Evolutionary conservation across 208 protist species (phyloP).

Genomic region (Wallacemonas sp.): DNA sequence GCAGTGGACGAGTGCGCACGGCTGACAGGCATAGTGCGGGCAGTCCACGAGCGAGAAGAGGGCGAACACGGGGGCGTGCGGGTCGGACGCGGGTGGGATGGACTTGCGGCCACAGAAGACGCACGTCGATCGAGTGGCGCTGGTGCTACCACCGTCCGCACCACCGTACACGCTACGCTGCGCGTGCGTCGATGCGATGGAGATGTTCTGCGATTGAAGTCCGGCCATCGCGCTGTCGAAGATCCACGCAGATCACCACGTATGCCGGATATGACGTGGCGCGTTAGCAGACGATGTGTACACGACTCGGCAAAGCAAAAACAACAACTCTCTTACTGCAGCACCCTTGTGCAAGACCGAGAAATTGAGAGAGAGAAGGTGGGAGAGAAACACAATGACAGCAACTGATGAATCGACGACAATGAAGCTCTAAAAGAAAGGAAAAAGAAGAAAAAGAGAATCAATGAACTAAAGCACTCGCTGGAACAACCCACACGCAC

Average conservation of each 20-base stretch:
- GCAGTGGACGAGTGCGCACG: slow-evolving; percentile 84
- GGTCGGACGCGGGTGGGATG: slow-evolving; percentile 46
- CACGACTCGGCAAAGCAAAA: no score
- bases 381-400: slow-evolving; percentile 1
- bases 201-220: slow-evolving; percentile 80
- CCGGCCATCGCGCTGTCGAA: slow-evolving; percentile 63
- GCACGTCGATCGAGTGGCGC: slow-evolving; percentile 41
- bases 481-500: no score
- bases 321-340: no score
- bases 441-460: slow-evolving; percentile 11
- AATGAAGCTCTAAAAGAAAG: slow-evolving; percentile 10
- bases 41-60: slow-evolving; percentile 90
- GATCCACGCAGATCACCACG: background rate
- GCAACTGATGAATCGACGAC: background rate
- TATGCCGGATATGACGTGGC: no score
- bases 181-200: slow-evolving; percentile 40
- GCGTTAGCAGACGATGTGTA: no score
- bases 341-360: background rate
- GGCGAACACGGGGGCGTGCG: slow-evolving; percentile 76
- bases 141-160: background rate
- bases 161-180: slow-evolving; percentile 19
- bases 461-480: background rate
- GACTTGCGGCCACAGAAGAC: slow-evolving; percentile 60
- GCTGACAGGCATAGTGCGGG: slow-evolving; percentile 88
- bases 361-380: background rate